Evolutionary conservation across 2,329 filamentous ascomycete genomes (phyloP).

Genomic region (Incumbomyces delicatus): DNA sequence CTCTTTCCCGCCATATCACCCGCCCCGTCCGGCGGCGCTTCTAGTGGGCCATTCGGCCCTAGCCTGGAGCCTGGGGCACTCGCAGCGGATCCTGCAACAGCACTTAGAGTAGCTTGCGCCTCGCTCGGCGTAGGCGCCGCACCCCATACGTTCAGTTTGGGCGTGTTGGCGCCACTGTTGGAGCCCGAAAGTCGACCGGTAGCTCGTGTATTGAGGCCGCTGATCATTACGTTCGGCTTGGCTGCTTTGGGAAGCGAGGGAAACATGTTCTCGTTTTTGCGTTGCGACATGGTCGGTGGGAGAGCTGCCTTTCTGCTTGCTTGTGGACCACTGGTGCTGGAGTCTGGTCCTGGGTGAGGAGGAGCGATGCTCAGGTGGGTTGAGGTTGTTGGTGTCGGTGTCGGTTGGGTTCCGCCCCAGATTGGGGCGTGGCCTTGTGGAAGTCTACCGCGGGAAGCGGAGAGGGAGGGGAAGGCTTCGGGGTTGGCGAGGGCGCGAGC

Average conservation of each 20-base stretch:
- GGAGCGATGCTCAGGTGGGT: constrained; percentile 18
- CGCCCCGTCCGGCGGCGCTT: neutral
- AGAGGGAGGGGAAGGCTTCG: constrained; percentile 20
- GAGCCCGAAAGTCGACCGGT: constrained; percentile 31
- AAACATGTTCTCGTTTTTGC: constrained; percentile 53
- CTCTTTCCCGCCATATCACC: constrained; percentile 18
- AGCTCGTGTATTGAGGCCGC: constrained; percentile 36
- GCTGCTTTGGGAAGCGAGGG: constrained; percentile 71
- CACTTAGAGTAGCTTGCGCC: constrained; percentile 15
- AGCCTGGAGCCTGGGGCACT: constrained; percentile 8
- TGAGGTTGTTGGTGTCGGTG: constrained; percentile 17
- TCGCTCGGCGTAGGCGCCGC: constrained; percentile 14
- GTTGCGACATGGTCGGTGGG: constrained; percentile 16
- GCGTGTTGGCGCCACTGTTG: constrained; percentile 23
- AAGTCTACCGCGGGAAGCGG: constrained; percentile 18
- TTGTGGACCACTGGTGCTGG: constrained; percentile 2
- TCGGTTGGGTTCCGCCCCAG: constrained; percentile 23
- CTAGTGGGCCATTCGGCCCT: too few species aligned
- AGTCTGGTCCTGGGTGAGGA: constrained; percentile 8
- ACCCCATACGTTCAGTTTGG: constrained; percentile 30
- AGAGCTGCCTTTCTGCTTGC: constrained; percentile 10
- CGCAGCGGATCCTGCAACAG: constrained; percentile 8
- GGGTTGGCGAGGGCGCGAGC: constrained; percentile 33
- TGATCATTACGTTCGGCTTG: constrained; percentile 49
- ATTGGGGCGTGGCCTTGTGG: constrained; percentile 20